A percentile compares a stretch with the other conserved stretches of the same genome.
Conservation (phyloP, 1,139 yeast genomes). For the Sugiyamaella sp. region DNA sequence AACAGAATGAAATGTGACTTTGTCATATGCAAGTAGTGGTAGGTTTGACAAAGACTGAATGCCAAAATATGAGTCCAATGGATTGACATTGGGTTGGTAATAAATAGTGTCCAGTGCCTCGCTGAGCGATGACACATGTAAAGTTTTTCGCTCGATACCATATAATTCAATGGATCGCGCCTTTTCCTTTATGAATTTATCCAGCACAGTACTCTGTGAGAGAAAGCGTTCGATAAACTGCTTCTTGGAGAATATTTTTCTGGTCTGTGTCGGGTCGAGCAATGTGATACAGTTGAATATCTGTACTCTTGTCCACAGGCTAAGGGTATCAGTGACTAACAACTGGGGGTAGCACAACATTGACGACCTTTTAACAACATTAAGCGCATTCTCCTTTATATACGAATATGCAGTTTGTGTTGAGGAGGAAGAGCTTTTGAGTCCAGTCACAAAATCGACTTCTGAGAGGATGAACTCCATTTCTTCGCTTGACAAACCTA, state of each 20-base stretch:
- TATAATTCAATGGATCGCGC: neutral
- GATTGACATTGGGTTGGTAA: constrained; percentile 5
- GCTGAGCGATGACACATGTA: constrained; percentile 5
- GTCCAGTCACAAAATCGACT: neutral
- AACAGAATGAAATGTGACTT: constrained; percentile 16
- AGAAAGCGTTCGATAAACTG: constrained; percentile 17
- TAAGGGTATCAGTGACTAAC: constrained; percentile 15
- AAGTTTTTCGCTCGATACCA: neutral
- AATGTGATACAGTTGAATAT: constrained; percentile 15
- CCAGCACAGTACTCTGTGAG: constrained; percentile 15
- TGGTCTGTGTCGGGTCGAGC: constrained; percentile 17
- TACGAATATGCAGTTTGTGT: constrained; percentile 5
- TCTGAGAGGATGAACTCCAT: neutral
- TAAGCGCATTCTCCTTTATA: constrained; percentile 1
- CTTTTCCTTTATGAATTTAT: constrained; percentile 10
- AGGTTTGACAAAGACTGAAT: constrained; percentile 5
- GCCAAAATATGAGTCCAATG: constrained; percentile 7
- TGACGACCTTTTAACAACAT: neutral
- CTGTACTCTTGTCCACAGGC: constrained; percentile 21
- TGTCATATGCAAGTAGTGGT: constrained; percentile 18
- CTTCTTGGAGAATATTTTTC: constrained; percentile 17
- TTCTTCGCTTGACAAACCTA: constrained; percentile 4
- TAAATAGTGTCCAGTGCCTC: constrained; percentile 15
- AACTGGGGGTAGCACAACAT: constrained; percentile 23
- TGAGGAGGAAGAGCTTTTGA: constrained; percentile 1